Evolutionary conservation across 805 yeast genomes (phyloP).

Genomic region (Millerozyma acaciae): DNA sequence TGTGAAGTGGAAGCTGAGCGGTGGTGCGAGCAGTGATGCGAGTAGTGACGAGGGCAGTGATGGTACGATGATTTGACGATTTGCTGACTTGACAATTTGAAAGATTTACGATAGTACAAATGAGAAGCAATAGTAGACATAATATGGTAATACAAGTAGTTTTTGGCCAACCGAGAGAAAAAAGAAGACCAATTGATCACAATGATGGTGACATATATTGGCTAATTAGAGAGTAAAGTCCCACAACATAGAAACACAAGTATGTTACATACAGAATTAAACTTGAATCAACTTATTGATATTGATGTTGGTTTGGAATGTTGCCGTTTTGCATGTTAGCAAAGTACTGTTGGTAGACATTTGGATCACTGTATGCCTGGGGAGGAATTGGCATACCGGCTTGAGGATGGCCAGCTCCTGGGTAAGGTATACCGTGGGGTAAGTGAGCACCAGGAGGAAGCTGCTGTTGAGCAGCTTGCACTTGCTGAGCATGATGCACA

Average conservation of each 20-base stretch:
- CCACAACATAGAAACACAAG: slow-evolving; percentile 1
- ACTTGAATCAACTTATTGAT: slow-evolving; percentile 36
- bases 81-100: too few relatives aligned
- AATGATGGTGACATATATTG: background rate
- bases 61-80: too few relatives aligned
- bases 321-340: slow-evolving; percentile 50
- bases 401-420: slow-evolving; percentile 37
- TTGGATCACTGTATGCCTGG: slow-evolving; percentile 48
- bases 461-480: slow-evolving; percentile 26
- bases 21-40: too few relatives aligned
- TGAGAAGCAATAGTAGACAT: too few relatives aligned
- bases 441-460: slow-evolving; percentile 38
- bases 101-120: too few relatives aligned
- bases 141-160: too few relatives aligned
- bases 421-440: slow-evolving; percentile 46
- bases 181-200: background rate
- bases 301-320: slow-evolving; percentile 51
- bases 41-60: too few relatives aligned
- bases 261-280: slow-evolving; percentile 5
- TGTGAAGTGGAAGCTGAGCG: too few relatives aligned
- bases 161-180: too few relatives aligned
- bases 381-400: slow-evolving; percentile 41
- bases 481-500: slow-evolving; percentile 23
- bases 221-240: background rate
- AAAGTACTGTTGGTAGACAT: slow-evolving; percentile 63